A percentile compares a stretch with the other conserved stretches of the same genome.
Evolutionary conservation across 2,329 filamentous ascomycete species (phyloP).

Genomic region (Biscogniauxia mediterranea): DNA sequence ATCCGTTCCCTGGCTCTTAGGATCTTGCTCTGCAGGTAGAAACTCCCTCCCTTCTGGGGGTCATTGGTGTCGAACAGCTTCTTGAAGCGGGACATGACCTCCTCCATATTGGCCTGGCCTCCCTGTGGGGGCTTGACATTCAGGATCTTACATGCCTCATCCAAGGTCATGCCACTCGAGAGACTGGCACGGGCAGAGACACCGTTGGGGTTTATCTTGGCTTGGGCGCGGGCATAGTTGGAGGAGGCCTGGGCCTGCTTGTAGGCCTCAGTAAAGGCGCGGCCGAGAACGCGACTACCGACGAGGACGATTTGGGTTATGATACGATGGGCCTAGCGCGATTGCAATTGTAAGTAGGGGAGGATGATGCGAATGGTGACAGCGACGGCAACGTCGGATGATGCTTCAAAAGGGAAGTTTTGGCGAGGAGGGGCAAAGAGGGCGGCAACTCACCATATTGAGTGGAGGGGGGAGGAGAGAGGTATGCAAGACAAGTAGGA

Average conservation of each 20-base stretch:
- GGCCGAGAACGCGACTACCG: conserved; percentile 86
- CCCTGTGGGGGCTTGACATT: conserved; percentile 87
- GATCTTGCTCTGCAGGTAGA: conserved; percentile 98
- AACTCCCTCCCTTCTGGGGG: conserved; percentile 91
- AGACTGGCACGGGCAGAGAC: conserved; percentile 39
- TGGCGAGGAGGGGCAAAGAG: neutral
- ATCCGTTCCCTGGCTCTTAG: conserved; percentile 87
- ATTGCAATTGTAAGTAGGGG: neutral
- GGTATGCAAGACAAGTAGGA: too few species aligned
- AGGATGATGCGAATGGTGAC: too few species aligned
- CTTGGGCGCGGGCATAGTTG: conserved; percentile 73
- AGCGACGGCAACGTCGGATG: too few species aligned
- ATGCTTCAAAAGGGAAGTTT: neutral
- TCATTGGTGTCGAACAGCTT: conserved; percentile 92
- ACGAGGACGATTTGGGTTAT: conserved; percentile 91
- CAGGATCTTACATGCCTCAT: conserved; percentile 95
- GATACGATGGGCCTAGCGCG: conserved; percentile 79
- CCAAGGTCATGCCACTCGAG: conserved; percentile 78
- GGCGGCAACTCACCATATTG: conserved; percentile 13
- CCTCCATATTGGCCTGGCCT: conserved; percentile 74
- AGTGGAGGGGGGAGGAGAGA: too few species aligned
- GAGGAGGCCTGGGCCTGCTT: conserved; percentile 89
- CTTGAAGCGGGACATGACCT: conserved; percentile 87
- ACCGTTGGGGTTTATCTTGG: conserved; percentile 52
- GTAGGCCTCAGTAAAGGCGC: conserved; percentile 91